These are phyloP conservation scores for Elasticomyces elasticus DNA, from an alignment of 495 filamentous ascomycete genomes.

Conservation along the genomic window DNA sequence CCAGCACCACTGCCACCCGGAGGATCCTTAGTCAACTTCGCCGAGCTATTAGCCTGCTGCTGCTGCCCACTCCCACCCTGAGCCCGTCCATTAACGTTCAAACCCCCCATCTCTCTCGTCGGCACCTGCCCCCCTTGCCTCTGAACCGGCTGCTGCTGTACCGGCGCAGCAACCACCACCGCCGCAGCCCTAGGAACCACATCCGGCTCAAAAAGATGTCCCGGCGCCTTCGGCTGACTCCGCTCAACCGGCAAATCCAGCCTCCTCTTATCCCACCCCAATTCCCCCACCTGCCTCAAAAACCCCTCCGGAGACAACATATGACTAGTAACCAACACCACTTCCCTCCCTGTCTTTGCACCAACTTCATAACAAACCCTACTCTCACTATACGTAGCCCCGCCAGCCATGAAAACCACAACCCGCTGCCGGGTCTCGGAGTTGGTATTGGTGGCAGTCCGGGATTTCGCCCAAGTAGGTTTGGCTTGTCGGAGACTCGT, in stretches of 20 bases:
- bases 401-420: slow-evolving; percentile 92
- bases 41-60: slow-evolving; percentile 22
- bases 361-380: slow-evolving; percentile 84
- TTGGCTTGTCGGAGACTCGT: slow-evolving; percentile 76
- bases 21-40: slow-evolving; percentile 43
- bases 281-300: slow-evolving; percentile 68
- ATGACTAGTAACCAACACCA: slow-evolving; percentile 86
- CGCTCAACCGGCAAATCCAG: slow-evolving; percentile 74
- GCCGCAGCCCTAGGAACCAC: slow-evolving; percentile 36
- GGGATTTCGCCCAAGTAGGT: slow-evolving; percentile 85
- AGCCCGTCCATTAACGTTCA: slow-evolving; percentile 41
- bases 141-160: slow-evolving; percentile 30
- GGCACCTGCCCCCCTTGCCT: slow-evolving; percentile 39
- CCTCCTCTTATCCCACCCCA: slow-evolving; percentile 60
- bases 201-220: slow-evolving; percentile 77
- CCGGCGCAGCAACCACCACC: slow-evolving; percentile 23
- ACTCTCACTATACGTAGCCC: slow-evolving; percentile 83
- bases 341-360: slow-evolving; percentile 56
- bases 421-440: slow-evolving; percentile 81
- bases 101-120: slow-evolving; percentile 45
- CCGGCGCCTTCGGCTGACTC: slow-evolving; percentile 70
- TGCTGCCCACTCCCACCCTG: slow-evolving; percentile 24
- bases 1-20: no score
- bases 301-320: slow-evolving; percentile 78
- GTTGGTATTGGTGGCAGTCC: slow-evolving; percentile 45